phyloP scores from a whole-genome alignment of 176 grass and related monocot genomes.

The Rhynchospora pubera region DNA sequence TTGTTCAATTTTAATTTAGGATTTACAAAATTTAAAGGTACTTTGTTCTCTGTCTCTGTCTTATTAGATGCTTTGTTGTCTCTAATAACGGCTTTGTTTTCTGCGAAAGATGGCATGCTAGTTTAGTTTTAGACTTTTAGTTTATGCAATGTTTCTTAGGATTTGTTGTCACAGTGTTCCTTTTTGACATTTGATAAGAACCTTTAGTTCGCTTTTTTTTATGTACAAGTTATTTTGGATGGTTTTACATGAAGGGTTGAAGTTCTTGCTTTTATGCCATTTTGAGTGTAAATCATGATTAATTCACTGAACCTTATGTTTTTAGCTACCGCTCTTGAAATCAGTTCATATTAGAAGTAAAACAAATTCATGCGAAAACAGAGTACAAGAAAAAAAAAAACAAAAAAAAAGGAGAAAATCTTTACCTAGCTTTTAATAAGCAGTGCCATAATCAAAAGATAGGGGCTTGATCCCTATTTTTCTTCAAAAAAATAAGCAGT shows the following conservation, averaged over 20 bases:
- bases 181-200: background rate
- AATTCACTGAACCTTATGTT: background rate
- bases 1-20: background rate
- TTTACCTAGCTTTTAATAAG: too few relatives aligned
- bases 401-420: too few relatives aligned
- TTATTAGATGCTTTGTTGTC: background rate
- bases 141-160: background rate
- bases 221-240: background rate
- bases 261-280: background rate
- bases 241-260: background rate
- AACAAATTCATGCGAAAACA: too few relatives aligned
- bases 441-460: too few relatives aligned
- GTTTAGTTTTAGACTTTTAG: background rate
- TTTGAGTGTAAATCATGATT: background rate
- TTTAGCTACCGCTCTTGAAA: background rate
- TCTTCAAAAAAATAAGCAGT: too few relatives aligned
- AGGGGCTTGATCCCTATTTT: too few relatives aligned
- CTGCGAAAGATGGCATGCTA: background rate
- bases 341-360: too few relatives aligned
- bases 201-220: background rate
- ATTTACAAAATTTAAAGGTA: background rate
- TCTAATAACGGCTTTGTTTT: conserved; percentile 1
- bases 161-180: background rate
- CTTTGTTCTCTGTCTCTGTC: background rate
- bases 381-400: too few relatives aligned